Percentiles rank a stretch among this genome's conserved stretches.
phyloP scores from a whole-genome alignment of 2,329 filamentous ascomycete genomes.

The Hypoxylon sp. region DNA sequence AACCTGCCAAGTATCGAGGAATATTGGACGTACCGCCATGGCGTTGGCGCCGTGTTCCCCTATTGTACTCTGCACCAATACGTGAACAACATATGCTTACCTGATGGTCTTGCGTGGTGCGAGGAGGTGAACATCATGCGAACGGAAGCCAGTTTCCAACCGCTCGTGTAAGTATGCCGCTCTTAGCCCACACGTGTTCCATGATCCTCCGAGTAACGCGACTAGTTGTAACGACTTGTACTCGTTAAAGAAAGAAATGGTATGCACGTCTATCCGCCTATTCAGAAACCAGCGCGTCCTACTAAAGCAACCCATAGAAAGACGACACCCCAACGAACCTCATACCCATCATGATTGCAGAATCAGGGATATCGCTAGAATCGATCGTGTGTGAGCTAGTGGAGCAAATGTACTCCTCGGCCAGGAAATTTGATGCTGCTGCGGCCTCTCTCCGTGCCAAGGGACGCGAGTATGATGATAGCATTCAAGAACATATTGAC shows the following conservation, averaged over 20 bases:
- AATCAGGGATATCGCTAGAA: conserved; percentile 27
- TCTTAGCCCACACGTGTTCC: background rate
- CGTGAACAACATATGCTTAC: conserved; percentile 37
- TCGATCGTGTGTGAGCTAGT: conserved; percentile 30
- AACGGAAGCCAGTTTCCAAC: conserved; percentile 40
- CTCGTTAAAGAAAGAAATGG: conserved; percentile 44
- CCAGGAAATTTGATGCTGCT: conserved; percentile 35
- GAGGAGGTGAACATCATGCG: conserved; percentile 39
- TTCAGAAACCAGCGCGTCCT: background rate
- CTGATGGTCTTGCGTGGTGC: conserved; percentile 37
- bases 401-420: conserved; percentile 41
- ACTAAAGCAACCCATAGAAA: conserved; percentile 22
- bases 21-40: conserved; percentile 45
- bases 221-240: conserved; percentile 42
- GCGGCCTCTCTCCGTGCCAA: conserved; percentile 35
- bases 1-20: conserved; percentile 37
- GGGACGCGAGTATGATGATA: conserved; percentile 16
- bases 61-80: conserved; percentile 43
- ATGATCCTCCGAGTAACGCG: background rate
- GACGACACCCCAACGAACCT: conserved; percentile 42
- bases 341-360: conserved; percentile 38
- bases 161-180: conserved; percentile 34
- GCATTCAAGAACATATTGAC: conserved; percentile 14
- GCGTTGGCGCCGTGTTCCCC: conserved; percentile 40
- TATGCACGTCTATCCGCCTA: conserved; percentile 1